Conservation (phyloP, 257 asterid species). For the Solanum paucissectum region DNA sequence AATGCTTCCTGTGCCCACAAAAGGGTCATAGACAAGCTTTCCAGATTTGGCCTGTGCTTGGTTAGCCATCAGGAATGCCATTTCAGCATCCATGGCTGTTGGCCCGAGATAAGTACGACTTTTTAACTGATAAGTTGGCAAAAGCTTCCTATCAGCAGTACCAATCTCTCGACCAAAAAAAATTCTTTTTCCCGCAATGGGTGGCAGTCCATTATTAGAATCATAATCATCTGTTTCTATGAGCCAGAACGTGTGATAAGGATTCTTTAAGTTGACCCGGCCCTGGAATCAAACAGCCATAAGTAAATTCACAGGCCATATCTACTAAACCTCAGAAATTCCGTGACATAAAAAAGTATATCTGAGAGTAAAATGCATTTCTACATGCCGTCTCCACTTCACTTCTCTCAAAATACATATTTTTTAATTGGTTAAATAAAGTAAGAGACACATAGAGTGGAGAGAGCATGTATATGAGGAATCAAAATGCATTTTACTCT, state of each 20-base stretch:
- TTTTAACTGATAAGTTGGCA: conserved; percentile 88
- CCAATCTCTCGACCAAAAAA: conserved; percentile 90
- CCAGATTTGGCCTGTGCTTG: conserved; percentile 88
- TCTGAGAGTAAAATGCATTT: not conserved
- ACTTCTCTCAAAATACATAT: not conserved
- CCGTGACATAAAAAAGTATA: not conserved
- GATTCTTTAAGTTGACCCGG: conserved; percentile 61
- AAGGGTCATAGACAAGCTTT: conserved; percentile 86
- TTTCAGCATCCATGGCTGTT: conserved; percentile 99
- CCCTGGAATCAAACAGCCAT: conserved; percentile 42
- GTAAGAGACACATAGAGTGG: not conserved
- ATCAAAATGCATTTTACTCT: not conserved
- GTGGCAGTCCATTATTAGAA: conserved; percentile 83
- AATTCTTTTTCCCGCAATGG: conserved; percentile 49
- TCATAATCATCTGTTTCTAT: conserved; percentile 75
- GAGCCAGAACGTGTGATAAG: conserved; percentile 70
- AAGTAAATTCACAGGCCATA: not conserved
- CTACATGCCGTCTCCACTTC: not conserved
- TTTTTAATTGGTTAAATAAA: not conserved
- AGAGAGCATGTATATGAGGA: not conserved
- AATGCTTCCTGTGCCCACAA: conserved; percentile 99
- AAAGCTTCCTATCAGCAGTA: conserved; percentile 74
- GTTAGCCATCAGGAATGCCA: conserved; percentile 98
- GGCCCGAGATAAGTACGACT: conserved; percentile 98
- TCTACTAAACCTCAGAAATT: not conserved